Conservation (phyloP, 1,139 yeast species). For the Pneumocystis sp. region DNA sequence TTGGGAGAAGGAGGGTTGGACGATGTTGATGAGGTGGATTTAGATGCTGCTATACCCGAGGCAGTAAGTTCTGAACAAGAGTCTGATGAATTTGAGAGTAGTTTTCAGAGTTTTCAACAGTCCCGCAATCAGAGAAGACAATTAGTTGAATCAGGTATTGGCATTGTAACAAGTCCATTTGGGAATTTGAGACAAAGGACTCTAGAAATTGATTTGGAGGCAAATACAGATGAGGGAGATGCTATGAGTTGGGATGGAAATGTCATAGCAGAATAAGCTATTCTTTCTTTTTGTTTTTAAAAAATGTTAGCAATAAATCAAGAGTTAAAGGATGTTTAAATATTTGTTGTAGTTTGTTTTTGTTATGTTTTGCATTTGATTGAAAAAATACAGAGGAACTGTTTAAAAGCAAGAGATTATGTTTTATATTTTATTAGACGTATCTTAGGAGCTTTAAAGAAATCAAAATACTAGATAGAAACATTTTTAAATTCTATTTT, state of each 20-base stretch:
- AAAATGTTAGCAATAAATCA: no score
- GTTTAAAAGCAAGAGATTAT: no score
- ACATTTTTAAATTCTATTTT: no score
- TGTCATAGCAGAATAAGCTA: not conserved
- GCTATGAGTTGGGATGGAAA: not conserved
- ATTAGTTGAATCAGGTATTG: not conserved
- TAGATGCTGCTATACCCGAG: constrained; percentile 4
- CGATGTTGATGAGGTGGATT: constrained; percentile 3
- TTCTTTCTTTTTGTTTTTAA: not conserved
- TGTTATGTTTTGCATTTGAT: no score
- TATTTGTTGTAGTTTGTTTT: not conserved
- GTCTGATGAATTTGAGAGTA: not conserved
- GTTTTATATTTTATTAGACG: no score
- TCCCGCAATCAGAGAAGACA: not conserved
- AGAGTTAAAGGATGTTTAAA: no score
- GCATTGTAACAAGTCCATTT: not conserved
- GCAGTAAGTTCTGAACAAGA: constrained; percentile 16
- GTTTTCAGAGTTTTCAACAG: not conserved
- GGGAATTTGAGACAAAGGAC: not conserved
- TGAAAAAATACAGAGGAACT: no score
- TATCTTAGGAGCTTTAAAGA: no score
- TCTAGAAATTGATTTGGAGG: not conserved
- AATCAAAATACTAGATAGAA: no score
- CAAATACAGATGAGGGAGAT: not conserved
- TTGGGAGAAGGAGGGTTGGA: not conserved